Conservation (phyloP, 164 flowering plant species). For the Magnolia officinalis region DNA sequence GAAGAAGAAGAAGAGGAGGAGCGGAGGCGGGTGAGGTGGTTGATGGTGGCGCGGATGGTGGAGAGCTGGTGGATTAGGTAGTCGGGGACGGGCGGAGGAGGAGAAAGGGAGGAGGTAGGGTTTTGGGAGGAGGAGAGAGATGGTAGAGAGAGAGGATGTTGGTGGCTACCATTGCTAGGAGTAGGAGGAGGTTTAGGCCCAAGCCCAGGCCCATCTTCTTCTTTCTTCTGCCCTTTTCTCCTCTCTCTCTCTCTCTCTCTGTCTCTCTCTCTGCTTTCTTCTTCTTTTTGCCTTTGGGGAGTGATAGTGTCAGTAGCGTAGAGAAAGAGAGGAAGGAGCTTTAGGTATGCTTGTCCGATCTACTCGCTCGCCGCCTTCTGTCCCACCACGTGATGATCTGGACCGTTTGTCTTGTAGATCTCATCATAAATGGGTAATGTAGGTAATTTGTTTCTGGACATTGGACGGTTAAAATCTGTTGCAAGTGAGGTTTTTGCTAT, state of each 20-base stretch:
- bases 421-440: too few relatives aligned
- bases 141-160: conserved; percentile 96
- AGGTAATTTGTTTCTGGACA: too few relatives aligned
- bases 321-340: not conserved
- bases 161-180: conserved; percentile 93
- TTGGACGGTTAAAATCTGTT: too few relatives aligned
- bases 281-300: not conserved
- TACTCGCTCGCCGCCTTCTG: too few relatives aligned
- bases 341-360: too few relatives aligned
- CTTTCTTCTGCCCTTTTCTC: not conserved
- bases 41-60: conserved; percentile 79
- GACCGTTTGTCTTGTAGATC: too few relatives aligned
- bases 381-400: too few relatives aligned
- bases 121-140: conserved; percentile 68
- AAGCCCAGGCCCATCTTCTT: conserved; percentile 55
- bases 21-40: conserved; percentile 17
- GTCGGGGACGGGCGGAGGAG: conserved; percentile 74
- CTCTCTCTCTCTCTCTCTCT: conserved; percentile 2
- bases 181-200: conserved; percentile 72
- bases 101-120: conserved; percentile 29
- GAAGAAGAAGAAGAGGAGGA: conserved; percentile 1
- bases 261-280: not conserved
- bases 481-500: too few relatives aligned
- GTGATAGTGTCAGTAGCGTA: not conserved
- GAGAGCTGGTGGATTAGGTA: conserved; percentile 76